These are phyloP conservation scores for Lichenothelia convexa DNA, from an alignment of 495 filamentous ascomycete genomes.

Conservation along the genomic window DNA sequence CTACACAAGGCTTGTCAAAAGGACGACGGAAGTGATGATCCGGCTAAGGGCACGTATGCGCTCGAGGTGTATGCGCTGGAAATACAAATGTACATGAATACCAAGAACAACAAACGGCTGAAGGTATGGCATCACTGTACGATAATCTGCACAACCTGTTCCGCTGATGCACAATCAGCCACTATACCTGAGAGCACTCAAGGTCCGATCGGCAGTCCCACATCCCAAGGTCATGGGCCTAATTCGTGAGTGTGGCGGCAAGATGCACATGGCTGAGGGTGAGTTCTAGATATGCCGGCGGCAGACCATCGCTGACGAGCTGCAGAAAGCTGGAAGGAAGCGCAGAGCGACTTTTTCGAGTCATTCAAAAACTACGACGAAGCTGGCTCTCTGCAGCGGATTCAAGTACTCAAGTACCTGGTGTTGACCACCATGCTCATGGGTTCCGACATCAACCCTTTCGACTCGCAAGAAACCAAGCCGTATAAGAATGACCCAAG, in stretches of 20 bases:
- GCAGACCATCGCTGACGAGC: not conserved
- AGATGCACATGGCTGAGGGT: conserved; percentile 98
- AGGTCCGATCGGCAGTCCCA: conserved; percentile 83
- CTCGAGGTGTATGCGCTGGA: conserved; percentile 93
- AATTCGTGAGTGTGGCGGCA: conserved; percentile 94
- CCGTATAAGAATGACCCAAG: conserved; percentile 91
- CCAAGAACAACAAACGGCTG: conserved; percentile 88
- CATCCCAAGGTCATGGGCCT: conserved; percentile 99
- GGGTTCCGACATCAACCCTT: conserved; percentile 98
- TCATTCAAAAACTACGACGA: conserved; percentile 98
- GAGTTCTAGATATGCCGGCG: not conserved
- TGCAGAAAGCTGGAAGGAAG: conserved; percentile 87
- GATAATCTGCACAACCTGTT: not conserved
- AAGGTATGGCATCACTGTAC: conserved; percentile 38
- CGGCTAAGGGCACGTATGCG: conserved; percentile 89
- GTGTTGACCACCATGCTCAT: conserved; percentile 95
- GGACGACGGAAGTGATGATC: conserved; percentile 79
- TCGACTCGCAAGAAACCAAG: conserved; percentile 98
- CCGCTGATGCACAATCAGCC: conserved; percentile 21
- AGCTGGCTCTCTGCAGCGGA: conserved; percentile 84
- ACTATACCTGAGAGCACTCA: conserved; percentile 75
- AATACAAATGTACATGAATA: conserved; percentile 97
- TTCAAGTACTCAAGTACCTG: conserved; percentile 94
- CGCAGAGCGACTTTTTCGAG: conserved; percentile 95
- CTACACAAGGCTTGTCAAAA: conserved; percentile 78